Percentiles rank a stretch among this genome's conserved stretches.
These are phyloP conservation scores for Hylodesmum podocarpum DNA, from an alignment of 306 rosid species.

Conservation along the genomic window DNA sequence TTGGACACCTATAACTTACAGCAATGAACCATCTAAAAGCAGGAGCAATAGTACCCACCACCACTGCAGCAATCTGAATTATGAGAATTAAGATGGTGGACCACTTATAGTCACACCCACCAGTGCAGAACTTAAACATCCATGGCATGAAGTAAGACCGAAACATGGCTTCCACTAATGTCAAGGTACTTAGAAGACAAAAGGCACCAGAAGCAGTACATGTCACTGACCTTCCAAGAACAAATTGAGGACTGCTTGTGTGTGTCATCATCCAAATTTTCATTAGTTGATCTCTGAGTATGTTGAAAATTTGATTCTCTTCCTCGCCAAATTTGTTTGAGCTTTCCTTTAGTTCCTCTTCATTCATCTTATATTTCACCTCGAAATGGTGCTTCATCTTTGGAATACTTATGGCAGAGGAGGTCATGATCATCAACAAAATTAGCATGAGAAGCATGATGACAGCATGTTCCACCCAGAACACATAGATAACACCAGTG, in stretches of 20 bases:
- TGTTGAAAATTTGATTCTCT: slow-evolving; percentile 9
- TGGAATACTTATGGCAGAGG: slow-evolving; percentile 61
- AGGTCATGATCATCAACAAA: slow-evolving; percentile 51
- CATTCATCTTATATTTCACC: slow-evolving; percentile 43
- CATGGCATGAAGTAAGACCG: slow-evolving; percentile 60
- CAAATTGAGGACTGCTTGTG: slow-evolving; percentile 81
- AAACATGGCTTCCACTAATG: slow-evolving; percentile 60
- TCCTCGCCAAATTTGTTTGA: background rate
- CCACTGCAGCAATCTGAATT: slow-evolving; percentile 66
- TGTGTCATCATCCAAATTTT: slow-evolving; percentile 90
- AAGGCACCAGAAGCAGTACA: slow-evolving; percentile 87
- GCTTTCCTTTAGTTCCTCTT: slow-evolving; percentile 47
- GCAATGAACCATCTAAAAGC: slow-evolving; percentile 75
- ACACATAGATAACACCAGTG: slow-evolving; percentile 81
- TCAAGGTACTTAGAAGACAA: slow-evolving; percentile 62
- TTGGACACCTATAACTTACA: slow-evolving; percentile 60
- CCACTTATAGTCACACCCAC: slow-evolving; percentile 79
- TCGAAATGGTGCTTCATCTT: slow-evolving; percentile 59
- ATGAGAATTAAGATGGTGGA: slow-evolving; percentile 60
- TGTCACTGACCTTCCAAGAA: slow-evolving; percentile 80
- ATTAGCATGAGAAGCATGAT: slow-evolving; percentile 68
- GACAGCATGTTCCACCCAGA: slow-evolving; percentile 61
- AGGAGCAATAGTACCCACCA: slow-evolving; percentile 75
- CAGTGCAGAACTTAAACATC: slow-evolving; percentile 60
- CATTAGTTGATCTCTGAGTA: slow-evolving; percentile 42